Evolutionary conservation across 176 grass and related monocot genomes (phyloP).

Genomic region (maize (Zea mays)): Zm-B73-REFERENCE-NAM-5.0 NC_050096.1:221742001-221742500

Average conservation of each 20-base stretch:
- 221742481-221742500: conserved; percentile 92
- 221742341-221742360: conserved; percentile 81
- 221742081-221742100: neutral
- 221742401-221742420: neutral
- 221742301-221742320: conserved; percentile 91
- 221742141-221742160: neutral
- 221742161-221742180: neutral
- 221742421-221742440: conserved; percentile 20
- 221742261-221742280: conserved; percentile 83
- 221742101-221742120: conserved; percentile 1
- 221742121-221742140: conserved; percentile 23
- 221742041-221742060: conserved; percentile 5
- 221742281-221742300: conserved; percentile 97
- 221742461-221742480: conserved; percentile 79
- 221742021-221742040: conserved; percentile 1
- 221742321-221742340: conserved; percentile 92
- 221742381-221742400: conserved; percentile 47
- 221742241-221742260: conserved; percentile 71
- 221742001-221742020: conserved; percentile 86
- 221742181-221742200: conserved; percentile 13
- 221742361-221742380: conserved; percentile 82
- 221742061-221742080: neutral
- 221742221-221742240: conserved; percentile 71
- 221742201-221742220: conserved; percentile 82
- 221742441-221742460: conserved; percentile 56